Conservation (phyloP, 257 asterid genomes). For the Verbascum thapsus region DNA sequence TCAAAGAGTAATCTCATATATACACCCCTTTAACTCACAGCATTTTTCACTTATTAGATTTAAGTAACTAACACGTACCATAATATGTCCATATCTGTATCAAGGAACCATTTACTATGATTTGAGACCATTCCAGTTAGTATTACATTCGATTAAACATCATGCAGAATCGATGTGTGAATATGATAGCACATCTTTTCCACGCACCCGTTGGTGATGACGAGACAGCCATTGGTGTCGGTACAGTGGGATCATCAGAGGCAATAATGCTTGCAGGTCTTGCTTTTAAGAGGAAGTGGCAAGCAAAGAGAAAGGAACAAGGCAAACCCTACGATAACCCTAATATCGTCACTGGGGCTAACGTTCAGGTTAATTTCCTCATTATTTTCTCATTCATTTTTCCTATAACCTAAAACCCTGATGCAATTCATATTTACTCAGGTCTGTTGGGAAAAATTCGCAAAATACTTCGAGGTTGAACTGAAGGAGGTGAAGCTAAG, state of each 20-base stretch:
- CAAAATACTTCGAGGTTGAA: slow-evolving; percentile 79
- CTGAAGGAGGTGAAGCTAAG: slow-evolving; percentile 69
- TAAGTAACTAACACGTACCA: too few species aligned
- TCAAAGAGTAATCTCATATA: too few species aligned
- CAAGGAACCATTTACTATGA: background rate
- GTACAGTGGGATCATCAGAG: slow-evolving; percentile 85
- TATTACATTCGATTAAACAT: background rate
- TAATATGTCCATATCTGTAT: background rate
- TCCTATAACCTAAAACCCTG: background rate
- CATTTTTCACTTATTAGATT: too few species aligned
- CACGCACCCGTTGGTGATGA: slow-evolving; percentile 65
- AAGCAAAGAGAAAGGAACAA: slow-evolving; percentile 60
- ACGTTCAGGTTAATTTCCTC: slow-evolving; percentile 62
- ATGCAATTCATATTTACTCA: slow-evolving; percentile 18
- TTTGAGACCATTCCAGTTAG: slow-evolving; percentile 1
- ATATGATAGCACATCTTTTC: slow-evolving; percentile 81
- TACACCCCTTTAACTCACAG: too few species aligned
- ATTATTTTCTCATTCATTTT: background rate
- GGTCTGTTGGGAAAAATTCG: slow-evolving; percentile 90
- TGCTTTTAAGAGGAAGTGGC: slow-evolving; percentile 85
- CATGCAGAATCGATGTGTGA: slow-evolving; percentile 72
- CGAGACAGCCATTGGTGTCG: slow-evolving; percentile 70
- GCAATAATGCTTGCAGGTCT: slow-evolving; percentile 90
- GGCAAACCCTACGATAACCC: slow-evolving; percentile 62
- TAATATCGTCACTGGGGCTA: slow-evolving; percentile 75